Evolutionary conservation across 2,329 filamentous ascomycete species (phyloP).

Genomic region (Cladophialophora chaetospira): DNA sequence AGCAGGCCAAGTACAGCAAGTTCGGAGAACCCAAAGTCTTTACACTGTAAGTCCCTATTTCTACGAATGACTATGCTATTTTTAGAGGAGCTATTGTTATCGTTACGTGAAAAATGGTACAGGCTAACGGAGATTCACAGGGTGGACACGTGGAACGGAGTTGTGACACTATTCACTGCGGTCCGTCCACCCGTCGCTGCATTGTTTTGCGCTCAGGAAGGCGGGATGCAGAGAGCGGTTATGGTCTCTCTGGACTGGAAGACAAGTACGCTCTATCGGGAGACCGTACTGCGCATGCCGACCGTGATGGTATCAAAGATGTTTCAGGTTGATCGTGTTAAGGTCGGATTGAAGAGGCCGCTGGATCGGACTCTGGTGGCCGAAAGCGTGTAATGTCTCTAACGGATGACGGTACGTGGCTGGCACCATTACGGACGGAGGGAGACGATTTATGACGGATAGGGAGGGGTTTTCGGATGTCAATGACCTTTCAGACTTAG

Average conservation of each 20-base stretch:
- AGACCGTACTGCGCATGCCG: conserved; percentile 49
- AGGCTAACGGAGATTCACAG: too few relatives aligned
- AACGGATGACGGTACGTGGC: not conserved
- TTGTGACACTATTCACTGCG: conserved; percentile 43
- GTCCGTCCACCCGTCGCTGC: conserved; percentile 45
- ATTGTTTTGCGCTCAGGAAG: conserved; percentile 47
- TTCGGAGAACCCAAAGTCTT: conserved; percentile 37
- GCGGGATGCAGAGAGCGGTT: conserved; percentile 50
- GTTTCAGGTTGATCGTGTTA: conserved; percentile 38
- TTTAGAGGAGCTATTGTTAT: too few relatives aligned
- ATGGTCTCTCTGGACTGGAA: conserved; percentile 51
- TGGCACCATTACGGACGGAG: not conserved
- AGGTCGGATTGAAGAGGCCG: conserved; percentile 34
- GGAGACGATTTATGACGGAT: not conserved
- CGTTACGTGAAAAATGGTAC: too few relatives aligned
- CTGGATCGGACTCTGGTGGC: not conserved
- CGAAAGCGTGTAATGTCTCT: not conserved
- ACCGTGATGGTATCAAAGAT: conserved; percentile 43
- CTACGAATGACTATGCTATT: too few relatives aligned
- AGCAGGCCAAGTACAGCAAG: conserved; percentile 8
- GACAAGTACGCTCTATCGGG: conserved; percentile 44
- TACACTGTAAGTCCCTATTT: too few relatives aligned
- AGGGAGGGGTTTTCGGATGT: too few relatives aligned
- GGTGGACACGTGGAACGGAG: conserved; percentile 39
- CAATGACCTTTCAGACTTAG: too few relatives aligned